Conservation (phyloP, 2,329 filamentous ascomycete genomes). For the Penicillium paneum region DNA sequence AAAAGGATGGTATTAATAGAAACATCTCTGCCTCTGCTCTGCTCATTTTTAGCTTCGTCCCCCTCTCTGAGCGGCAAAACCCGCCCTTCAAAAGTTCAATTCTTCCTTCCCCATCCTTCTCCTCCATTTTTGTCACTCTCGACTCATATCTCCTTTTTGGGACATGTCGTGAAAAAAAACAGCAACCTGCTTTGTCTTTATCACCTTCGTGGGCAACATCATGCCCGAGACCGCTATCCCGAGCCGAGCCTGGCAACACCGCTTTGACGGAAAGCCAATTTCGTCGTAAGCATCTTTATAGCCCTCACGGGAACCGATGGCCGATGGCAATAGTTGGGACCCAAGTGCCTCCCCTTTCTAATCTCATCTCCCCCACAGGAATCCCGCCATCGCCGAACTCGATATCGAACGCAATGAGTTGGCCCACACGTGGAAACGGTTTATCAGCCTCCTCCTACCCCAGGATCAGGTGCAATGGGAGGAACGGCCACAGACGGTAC, state of each 20-base stretch:
- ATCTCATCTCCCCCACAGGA: constrained; percentile 15
- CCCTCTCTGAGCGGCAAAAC: constrained; percentile 19
- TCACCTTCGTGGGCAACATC: constrained; percentile 8
- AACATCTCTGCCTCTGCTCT: constrained; percentile 7
- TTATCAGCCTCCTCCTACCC: constrained; percentile 29
- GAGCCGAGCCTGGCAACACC: constrained; percentile 22
- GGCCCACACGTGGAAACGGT: constrained; percentile 35
- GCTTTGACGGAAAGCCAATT: constrained; percentile 31
- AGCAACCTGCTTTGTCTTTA: constrained; percentile 3
- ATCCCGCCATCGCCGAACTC: constrained; percentile 32
- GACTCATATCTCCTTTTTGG: constrained; percentile 9
- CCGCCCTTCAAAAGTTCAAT: constrained; percentile 13
- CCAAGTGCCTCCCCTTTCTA: not conserved
- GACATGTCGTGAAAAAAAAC: constrained; percentile 17
- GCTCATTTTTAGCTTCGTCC: constrained; percentile 6
- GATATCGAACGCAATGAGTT: constrained; percentile 41
- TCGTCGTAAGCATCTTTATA: constrained; percentile 24
- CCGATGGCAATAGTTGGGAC: not conserved
- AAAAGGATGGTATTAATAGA: constrained; percentile 9
- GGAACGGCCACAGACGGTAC: constrained; percentile 26
- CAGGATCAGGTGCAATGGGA: constrained; percentile 30
- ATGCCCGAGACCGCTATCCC: constrained; percentile 17
- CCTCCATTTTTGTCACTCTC: constrained; percentile 5
- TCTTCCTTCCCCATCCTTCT: constrained; percentile 7
- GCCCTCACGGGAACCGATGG: not conserved